Evolutionary conservation across 108 stramenopile species (phyloP).

Genomic region (Mayamaea pseudoterrestris): DNA sequence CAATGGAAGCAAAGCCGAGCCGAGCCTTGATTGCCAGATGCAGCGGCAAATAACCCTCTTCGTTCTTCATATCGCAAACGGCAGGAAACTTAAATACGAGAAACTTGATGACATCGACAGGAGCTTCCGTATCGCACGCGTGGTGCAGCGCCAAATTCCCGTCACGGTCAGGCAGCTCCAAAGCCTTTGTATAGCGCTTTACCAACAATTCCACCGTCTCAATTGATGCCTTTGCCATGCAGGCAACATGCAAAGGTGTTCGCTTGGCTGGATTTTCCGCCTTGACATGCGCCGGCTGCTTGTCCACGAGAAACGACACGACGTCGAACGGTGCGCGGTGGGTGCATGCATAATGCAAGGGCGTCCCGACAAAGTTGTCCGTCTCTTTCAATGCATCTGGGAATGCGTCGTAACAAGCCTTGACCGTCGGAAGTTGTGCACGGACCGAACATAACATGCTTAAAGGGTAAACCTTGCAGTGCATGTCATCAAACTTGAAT

Average conservation of each 20-base stretch:
- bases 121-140: slow-evolving; percentile 28
- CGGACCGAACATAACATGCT: slow-evolving; percentile 25
- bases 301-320: slow-evolving; percentile 15
- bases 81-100: too few relatives aligned
- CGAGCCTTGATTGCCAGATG: too few relatives aligned
- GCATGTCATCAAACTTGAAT: too few relatives aligned
- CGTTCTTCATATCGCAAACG: too few relatives aligned
- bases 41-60: too few relatives aligned
- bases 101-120: slow-evolving; percentile 18
- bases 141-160: slow-evolving; percentile 28
- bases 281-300: slow-evolving; percentile 18
- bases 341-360: slow-evolving; percentile 29
- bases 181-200: slow-evolving; percentile 14
- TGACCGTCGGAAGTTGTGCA: slow-evolving; percentile 20
- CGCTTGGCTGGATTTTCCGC: slow-evolving; percentile 18
- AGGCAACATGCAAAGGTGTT: slow-evolving; percentile 29
- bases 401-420: slow-evolving; percentile 25
- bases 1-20: too few relatives aligned
- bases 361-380: slow-evolving; percentile 23
- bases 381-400: slow-evolving; percentile 23
- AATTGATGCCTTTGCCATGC: slow-evolving; percentile 16
- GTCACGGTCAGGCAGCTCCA: slow-evolving; percentile 23
- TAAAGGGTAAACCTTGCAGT: slow-evolving; percentile 30
- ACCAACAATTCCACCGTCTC: slow-evolving; percentile 14
- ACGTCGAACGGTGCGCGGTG: slow-evolving; percentile 17